Evolutionary conservation across 768 basidiomycete species (phyloP).

Genomic region (Boletus pseudopeckii): DNA sequence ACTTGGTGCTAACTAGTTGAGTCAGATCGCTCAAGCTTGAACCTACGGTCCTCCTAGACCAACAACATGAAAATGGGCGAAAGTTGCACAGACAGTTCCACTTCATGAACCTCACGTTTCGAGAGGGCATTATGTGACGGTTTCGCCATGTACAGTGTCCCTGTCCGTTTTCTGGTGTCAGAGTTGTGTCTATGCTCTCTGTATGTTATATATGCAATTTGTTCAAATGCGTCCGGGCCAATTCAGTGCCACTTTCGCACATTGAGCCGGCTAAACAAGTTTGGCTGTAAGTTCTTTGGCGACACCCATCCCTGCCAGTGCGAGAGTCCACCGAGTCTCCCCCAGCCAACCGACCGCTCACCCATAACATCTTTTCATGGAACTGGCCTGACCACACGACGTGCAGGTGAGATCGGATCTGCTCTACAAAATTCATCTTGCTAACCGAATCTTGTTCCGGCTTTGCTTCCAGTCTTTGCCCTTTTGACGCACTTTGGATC

Average conservation of each 20-base stretch:
- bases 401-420: conserved; percentile 23
- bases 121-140: conserved; percentile 20
- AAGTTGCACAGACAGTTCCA: conserved; percentile 5
- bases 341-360: neutral
- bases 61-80: neutral
- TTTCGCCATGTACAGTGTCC: neutral
- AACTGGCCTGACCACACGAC: conserved; percentile 19
- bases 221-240: neutral
- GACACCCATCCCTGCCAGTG: conserved; percentile 12
- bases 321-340: conserved; percentile 3
- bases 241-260: conserved; percentile 24
- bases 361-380: conserved; percentile 24
- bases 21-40: conserved; percentile 26
- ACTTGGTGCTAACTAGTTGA: conserved; percentile 1
- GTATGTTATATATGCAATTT: conserved; percentile 11
- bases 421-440: neutral
- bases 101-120: conserved; percentile 16
- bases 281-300: conserved; percentile 13
- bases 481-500: conserved; percentile 17
- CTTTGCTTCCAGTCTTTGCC: conserved; percentile 19
- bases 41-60: conserved; percentile 27
- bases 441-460: conserved; percentile 4
- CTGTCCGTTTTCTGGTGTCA: neutral
- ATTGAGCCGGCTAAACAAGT: conserved; percentile 21
- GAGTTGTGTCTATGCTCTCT: neutral